Conservation (phyloP, 2,329 filamentous ascomycete species). For the Pseudocercospora fijiensis region DNA sequence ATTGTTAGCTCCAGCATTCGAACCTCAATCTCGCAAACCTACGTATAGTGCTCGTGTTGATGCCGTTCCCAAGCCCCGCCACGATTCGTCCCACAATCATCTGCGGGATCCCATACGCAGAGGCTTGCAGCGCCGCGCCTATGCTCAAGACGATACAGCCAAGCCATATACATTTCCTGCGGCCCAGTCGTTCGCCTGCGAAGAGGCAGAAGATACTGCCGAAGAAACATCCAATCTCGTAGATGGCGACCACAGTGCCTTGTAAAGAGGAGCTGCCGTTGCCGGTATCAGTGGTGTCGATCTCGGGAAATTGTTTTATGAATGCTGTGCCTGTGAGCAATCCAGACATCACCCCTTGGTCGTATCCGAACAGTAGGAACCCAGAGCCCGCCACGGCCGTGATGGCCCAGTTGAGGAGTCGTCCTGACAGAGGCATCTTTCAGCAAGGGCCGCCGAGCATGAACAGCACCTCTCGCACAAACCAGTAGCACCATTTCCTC, state of each 20-base stretch:
- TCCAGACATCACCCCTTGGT: conserved; percentile 24
- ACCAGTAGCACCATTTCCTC: background rate
- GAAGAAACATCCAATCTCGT: conserved; percentile 60
- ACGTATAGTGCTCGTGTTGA: conserved; percentile 18
- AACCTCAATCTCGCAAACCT: background rate
- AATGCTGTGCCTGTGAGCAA: conserved; percentile 20
- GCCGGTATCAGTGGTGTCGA: conserved; percentile 19
- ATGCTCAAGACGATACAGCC: conserved; percentile 51
- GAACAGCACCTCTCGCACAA: background rate
- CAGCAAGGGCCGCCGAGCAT: background rate
- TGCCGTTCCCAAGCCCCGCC: conserved; percentile 16
- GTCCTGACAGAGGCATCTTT: conserved; percentile 17
- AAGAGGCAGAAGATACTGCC: conserved; percentile 52
- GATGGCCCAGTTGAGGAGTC: conserved; percentile 22
- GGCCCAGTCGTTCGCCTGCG: conserved; percentile 48
- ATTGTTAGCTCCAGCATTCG: background rate
- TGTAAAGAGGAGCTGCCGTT: conserved; percentile 21
- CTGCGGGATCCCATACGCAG: conserved; percentile 37
- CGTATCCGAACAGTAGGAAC: conserved; percentile 23
- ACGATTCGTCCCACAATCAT: conserved; percentile 42
- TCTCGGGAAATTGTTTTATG: conserved; percentile 22
- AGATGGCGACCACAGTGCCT: conserved; percentile 53
- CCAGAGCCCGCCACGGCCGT: conserved; percentile 23
- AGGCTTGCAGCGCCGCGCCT: conserved; percentile 49
- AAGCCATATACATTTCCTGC: conserved; percentile 48